Base-by-base conservation (phyloP, 495 filamentous ascomycete genomes). In the Clohesyomyces aquaticus region DNA sequence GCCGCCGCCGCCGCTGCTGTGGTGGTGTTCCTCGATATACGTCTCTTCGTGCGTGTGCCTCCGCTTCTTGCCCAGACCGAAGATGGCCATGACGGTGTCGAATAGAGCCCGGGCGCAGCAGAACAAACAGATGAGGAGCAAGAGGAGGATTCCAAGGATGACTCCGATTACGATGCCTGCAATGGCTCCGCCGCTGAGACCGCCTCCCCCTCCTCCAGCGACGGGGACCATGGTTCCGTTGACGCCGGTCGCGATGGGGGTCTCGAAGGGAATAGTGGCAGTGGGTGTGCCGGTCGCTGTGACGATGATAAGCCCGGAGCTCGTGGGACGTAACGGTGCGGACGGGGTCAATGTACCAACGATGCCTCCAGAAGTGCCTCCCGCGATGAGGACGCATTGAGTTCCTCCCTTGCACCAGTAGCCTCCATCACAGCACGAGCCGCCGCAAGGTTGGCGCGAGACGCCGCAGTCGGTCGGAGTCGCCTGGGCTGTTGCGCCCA, bases 161-260 rank as follows among this genome's bases (percentile, higher is more conserved):
- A 87, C 85, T 65, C 92, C 92, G 50, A 96, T 88, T 63, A 96
- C 92, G 66, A 96, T 96, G 45, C 92, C 92, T n/a, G 92, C 92
- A 69, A 96, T 96, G 23, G 91, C 92, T 60, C 92, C 92, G 51
- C 83, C 85, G 71, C 87, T 91, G 48, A 96, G 79, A n/a, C n/a
- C n/a, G 55, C 83, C 82, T 52, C 81, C 78, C 59, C 80, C 73
- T 41, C 69, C 71, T 19, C 73, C 57, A 19, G 76, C 74, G 2
- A 77, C 72, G 10, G 55, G 38, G 25, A 72, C 71, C 22, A 75
- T 74, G 35, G 71, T 79, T 70, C 77, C 59, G 75, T 83, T 75
- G 23, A 80, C 79, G 27, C 76, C 76, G 16, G 85, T 85, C 25
- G 77, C 75, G 0, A 86, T 79, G 1, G 86, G 83, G 3, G 84